Evolutionary conservation across 192 early-diverging fungal species (phyloP).

Genomic region (Pilobolus umbonatus): DNA sequence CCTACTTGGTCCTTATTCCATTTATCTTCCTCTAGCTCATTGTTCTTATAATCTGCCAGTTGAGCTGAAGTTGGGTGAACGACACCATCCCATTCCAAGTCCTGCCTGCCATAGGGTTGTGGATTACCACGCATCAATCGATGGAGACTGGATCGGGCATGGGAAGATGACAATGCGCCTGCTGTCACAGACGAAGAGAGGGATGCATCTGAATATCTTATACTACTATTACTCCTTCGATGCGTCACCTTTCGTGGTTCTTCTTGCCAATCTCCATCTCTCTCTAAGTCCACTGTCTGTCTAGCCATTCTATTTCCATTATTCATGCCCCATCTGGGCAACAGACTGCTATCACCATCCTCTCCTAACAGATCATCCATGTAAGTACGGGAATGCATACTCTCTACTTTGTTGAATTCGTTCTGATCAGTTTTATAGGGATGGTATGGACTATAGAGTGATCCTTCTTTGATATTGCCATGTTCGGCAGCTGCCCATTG

Average conservation of each 20-base stretch:
- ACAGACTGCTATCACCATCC: not conserved
- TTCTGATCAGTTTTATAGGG: not conserved
- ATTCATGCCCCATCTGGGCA: not conserved
- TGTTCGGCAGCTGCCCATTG: constrained; percentile 25
- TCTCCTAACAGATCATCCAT: not conserved
- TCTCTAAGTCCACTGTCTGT: constrained; percentile 13
- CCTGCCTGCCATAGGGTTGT: constrained; percentile 21
- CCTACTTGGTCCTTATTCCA: constrained; percentile 14
- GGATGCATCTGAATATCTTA: constrained; percentile 11
- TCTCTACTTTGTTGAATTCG: not conserved
- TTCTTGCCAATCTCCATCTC: constrained; percentile 21
- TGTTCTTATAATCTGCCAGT: not conserved
- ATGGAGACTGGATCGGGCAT: constrained; percentile 14
- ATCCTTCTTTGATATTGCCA: constrained; percentile 4
- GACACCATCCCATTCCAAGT: constrained; percentile 34
- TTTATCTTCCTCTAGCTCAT: constrained; percentile 1
- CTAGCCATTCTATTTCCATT: too few species aligned
- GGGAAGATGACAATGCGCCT: not conserved
- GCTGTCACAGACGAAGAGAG: not conserved
- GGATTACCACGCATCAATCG: constrained; percentile 26
- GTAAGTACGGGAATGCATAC: not conserved
- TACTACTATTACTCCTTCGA: constrained; percentile 14
- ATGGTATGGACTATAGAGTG: constrained; percentile 5
- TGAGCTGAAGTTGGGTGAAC: not conserved
- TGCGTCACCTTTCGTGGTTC: not conserved